Conservation (phyloP, 805 yeast genomes). For the Kluyveromyces nonfermentans region DNA sequence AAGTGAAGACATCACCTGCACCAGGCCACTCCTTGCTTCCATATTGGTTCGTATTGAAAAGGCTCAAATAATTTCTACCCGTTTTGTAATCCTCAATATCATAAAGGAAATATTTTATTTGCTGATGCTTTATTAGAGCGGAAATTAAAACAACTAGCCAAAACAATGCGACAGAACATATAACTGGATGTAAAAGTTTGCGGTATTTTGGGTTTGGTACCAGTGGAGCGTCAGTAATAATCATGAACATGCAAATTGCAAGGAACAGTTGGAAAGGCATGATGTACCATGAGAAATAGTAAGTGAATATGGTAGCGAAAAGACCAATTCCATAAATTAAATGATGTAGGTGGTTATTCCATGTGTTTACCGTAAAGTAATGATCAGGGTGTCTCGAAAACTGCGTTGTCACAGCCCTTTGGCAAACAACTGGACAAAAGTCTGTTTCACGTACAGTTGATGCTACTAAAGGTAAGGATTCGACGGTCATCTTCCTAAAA, state of each 20-base stretch:
- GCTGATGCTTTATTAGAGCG: slow-evolving; percentile 37
- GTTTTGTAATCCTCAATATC: slow-evolving; percentile 53
- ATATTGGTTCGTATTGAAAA: slow-evolving; percentile 35
- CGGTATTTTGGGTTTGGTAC: slow-evolving; percentile 35
- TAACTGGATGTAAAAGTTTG: slow-evolving; percentile 59
- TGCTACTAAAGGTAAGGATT: neutral
- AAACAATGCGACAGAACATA: slow-evolving; percentile 56
- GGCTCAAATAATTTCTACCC: slow-evolving; percentile 52
- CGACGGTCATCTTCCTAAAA: neutral
- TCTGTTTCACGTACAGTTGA: neutral
- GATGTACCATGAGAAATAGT: slow-evolving; percentile 33
- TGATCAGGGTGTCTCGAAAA: slow-evolving; percentile 10
- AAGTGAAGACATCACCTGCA: slow-evolving; percentile 64
- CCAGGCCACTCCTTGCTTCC: slow-evolving; percentile 50
- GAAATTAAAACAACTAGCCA: slow-evolving; percentile 54
- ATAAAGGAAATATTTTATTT: slow-evolving; percentile 37
- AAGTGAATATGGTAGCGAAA: slow-evolving; percentile 14
- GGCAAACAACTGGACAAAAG: slow-evolving; percentile 9
- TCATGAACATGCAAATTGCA: slow-evolving; percentile 47
- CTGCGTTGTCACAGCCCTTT: slow-evolving; percentile 16
- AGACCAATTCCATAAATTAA: slow-evolving; percentile 13
- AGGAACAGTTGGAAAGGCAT: slow-evolving; percentile 55
- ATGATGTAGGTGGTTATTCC: slow-evolving; percentile 17
- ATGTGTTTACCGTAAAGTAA: slow-evolving; percentile 11
- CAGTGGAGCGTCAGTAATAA: slow-evolving; percentile 35